These are phyloP conservation scores for Lavandula angustifolia DNA, from an alignment of 257 asterid genomes.

Conservation along the genomic window DNA sequence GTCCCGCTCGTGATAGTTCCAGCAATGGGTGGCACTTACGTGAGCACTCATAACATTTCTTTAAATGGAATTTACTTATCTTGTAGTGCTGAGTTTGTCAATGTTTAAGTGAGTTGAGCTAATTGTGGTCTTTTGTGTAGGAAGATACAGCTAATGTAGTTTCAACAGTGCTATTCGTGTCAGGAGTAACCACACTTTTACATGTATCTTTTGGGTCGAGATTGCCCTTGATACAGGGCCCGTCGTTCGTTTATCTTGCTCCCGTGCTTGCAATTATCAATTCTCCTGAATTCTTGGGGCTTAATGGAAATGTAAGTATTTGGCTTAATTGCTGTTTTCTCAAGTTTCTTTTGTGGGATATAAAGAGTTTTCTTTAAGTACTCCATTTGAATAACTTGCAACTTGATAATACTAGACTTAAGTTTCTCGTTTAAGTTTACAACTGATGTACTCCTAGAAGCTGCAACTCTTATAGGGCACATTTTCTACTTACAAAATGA, in stretches of 20 bases:
- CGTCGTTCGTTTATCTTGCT: constrained; percentile 96
- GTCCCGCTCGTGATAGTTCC: constrained; percentile 97
- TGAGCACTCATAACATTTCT: constrained; percentile 64
- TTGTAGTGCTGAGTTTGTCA: constrained; percentile 1
- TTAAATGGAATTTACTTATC: background rate
- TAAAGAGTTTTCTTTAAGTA: background rate
- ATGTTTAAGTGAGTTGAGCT: constrained; percentile 25
- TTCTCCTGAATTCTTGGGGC: constrained; percentile 84
- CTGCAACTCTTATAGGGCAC: background rate
- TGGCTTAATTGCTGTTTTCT: constrained; percentile 13
- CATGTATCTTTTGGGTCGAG: constrained; percentile 94
- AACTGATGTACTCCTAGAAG: background rate
- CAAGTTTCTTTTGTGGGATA: background rate
- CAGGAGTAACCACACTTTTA: constrained; percentile 87
- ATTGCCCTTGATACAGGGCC: constrained; percentile 97
- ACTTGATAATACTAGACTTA: background rate
- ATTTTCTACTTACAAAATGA: background rate
- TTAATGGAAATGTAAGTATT: constrained; percentile 78
- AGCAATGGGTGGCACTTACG: constrained; percentile 99
- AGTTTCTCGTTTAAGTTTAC: background rate
- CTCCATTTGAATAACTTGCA: background rate
- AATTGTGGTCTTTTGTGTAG: constrained; percentile 45
- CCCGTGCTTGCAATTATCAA: constrained; percentile 91
- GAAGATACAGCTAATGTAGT: constrained; percentile 92
- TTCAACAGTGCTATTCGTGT: constrained; percentile 84